Evolutionary conservation across 2,329 filamentous ascomycete species (phyloP).

Genomic region (Plenodomus biglobosus): DNA sequence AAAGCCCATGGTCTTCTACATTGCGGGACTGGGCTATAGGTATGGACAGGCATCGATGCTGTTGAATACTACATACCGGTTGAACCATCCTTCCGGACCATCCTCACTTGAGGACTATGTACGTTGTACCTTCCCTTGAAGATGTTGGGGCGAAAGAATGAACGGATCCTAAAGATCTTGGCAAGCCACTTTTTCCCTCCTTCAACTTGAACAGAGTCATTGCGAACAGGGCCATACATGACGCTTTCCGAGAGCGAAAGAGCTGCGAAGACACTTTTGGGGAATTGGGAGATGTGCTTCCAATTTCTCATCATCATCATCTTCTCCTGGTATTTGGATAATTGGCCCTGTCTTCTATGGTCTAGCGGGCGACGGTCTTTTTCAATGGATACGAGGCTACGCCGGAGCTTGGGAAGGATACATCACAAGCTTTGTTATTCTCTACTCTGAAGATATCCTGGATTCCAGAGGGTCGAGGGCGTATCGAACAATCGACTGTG

Average conservation of each 20-base stretch:
- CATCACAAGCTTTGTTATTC: too few species aligned
- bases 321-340: constrained; percentile 39
- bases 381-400: too few species aligned
- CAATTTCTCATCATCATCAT: constrained; percentile 29
- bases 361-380: neutral
- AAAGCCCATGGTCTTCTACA: constrained; percentile 8
- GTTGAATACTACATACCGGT: constrained; percentile 45
- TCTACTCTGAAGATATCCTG: too few species aligned
- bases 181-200: constrained; percentile 55
- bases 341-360: constrained; percentile 34
- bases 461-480: too few species aligned
- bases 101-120: constrained; percentile 38
- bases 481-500: too few species aligned
- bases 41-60: constrained; percentile 16
- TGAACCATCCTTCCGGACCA: constrained; percentile 15
- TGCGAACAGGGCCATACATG: neutral
- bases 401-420: too few species aligned
- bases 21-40: constrained; percentile 12
- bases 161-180: constrained; percentile 50
- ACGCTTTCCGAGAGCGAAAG: neutral
- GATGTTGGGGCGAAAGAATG: constrained; percentile 52
- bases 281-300: constrained; percentile 19
- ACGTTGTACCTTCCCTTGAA: constrained; percentile 45
- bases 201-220: constrained; percentile 52
- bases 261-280: constrained; percentile 4